A percentile compares a stretch with the other conserved stretches of the same genome.
phyloP scores from a whole-genome alignment of 2,329 filamentous ascomycete genomes.

The Eutypa lata region DNA sequence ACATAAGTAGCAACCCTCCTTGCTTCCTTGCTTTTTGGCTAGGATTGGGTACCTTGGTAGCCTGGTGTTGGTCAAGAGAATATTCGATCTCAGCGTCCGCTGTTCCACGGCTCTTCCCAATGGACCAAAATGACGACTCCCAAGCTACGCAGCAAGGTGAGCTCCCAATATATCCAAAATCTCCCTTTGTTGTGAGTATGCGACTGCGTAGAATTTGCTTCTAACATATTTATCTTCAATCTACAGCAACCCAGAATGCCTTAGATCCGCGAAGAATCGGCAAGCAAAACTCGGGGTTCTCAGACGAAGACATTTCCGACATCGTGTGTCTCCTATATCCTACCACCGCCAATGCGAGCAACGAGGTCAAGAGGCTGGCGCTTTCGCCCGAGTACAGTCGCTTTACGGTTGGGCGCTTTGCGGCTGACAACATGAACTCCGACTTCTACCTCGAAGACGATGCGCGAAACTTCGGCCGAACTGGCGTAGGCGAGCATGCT shows the following conservation, averaged over 20 bases:
- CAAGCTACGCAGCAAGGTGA: slow-evolving; percentile 31
- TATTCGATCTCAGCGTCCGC: not conserved
- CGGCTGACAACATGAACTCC: slow-evolving; percentile 47
- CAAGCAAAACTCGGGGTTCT: slow-evolving; percentile 77
- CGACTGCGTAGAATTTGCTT: not conserved
- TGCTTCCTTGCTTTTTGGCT: not conserved
- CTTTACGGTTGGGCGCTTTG: slow-evolving; percentile 47
- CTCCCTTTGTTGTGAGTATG: too few species aligned
- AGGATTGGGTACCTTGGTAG: not conserved
- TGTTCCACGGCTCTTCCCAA: slow-evolving; percentile 10
- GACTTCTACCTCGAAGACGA: slow-evolving; percentile 51
- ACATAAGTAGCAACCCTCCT: not conserved
- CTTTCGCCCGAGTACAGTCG: slow-evolving; percentile 38
- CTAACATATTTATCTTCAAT: slow-evolving; percentile 1
- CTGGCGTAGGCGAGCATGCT: slow-evolving; percentile 57
- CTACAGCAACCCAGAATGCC: slow-evolving; percentile 70
- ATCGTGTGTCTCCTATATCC: slow-evolving; percentile 88
- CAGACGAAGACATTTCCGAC: slow-evolving; percentile 78
- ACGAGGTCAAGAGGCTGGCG: slow-evolving; percentile 60
- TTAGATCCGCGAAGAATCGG: slow-evolving; percentile 78
- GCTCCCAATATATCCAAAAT: slow-evolving; percentile 1
- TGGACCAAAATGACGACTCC: slow-evolving; percentile 26
- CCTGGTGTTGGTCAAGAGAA: not conserved
- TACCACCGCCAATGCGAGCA: slow-evolving; percentile 67
- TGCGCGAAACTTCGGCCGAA: slow-evolving; percentile 48